Evolutionary conservation across 768 basidiomycete genomes (phyloP).

Genomic region (Chalciporus piperatus): DNA sequence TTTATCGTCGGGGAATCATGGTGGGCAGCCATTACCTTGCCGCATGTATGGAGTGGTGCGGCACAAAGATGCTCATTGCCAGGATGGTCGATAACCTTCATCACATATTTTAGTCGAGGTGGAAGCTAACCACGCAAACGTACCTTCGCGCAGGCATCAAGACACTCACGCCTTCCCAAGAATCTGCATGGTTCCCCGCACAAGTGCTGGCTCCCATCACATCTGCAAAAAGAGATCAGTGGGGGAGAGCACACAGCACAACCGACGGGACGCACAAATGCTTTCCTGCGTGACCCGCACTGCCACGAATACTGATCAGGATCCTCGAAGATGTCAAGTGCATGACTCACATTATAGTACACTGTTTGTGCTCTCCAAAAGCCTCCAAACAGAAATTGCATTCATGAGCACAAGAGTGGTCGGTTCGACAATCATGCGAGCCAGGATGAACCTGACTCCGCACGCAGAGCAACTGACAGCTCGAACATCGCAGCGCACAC

Average conservation of each 20-base stretch:
- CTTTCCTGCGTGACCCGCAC: conserved; percentile 56
- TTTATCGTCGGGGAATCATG: background rate
- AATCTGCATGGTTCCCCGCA: conserved; percentile 49
- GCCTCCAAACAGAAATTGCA: conserved; percentile 44
- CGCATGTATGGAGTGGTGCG: conserved; percentile 47
- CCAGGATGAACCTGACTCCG: conserved; percentile 43
- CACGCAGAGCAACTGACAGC: conserved; percentile 51
- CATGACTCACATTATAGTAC: conserved; percentile 46
- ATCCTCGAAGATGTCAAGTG: background rate
- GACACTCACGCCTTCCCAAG: conserved; percentile 44
- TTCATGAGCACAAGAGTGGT: conserved; percentile 42
- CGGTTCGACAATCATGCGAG: conserved; percentile 49
- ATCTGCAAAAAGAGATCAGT: background rate
- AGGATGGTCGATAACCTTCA: conserved; percentile 42
- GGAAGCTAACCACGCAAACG: background rate
- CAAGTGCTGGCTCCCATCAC: conserved; percentile 33
- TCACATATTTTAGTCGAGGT: conserved; percentile 22
- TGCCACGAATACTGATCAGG: conserved; percentile 16
- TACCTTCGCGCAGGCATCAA: conserved; percentile 48
- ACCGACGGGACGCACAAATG: conserved; percentile 44
- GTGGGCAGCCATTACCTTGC: conserved; percentile 34
- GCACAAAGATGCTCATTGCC: conserved; percentile 49
- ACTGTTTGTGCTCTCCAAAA: conserved; percentile 30
- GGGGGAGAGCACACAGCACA: background rate
- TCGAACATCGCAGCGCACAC: conserved; percentile 46